phyloP scores from a whole-genome alignment of 2,329 filamentous ascomycete species.

The Tolypocladium cylindrosporum region DNA sequence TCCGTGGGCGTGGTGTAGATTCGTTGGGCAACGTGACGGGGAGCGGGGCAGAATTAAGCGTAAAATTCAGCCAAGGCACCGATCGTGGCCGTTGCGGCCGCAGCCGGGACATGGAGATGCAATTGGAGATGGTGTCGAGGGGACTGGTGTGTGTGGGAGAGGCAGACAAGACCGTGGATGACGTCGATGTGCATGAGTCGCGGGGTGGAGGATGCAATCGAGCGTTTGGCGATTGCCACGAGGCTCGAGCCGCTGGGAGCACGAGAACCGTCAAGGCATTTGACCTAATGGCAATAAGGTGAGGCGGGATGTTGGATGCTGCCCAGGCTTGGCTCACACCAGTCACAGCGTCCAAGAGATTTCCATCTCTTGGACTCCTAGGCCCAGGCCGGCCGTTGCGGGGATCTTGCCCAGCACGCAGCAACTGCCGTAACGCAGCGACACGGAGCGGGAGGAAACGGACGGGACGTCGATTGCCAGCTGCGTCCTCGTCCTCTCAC shows the following conservation, averaged over 20 bases:
- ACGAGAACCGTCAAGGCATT: not conserved
- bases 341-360: not conserved
- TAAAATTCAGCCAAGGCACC: too few relatives aligned
- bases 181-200: not conserved
- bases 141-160: not conserved
- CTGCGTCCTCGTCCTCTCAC: too few relatives aligned
- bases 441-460: not conserved
- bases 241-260: not conserved
- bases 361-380: not conserved
- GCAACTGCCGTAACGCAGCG: not conserved
- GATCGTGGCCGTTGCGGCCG: not conserved
- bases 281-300: not conserved
- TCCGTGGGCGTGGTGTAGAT: too few relatives aligned
- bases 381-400: not conserved
- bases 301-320: not conserved
- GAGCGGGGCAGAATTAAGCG: too few relatives aligned
- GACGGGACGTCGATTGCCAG: not conserved
- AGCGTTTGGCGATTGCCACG: not conserved
- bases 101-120: not conserved
- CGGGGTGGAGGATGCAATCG: not conserved
- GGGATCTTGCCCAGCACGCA: not conserved
- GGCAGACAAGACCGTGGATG: not conserved
- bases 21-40: too few relatives aligned
- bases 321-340: too few relatives aligned
- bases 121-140: too few relatives aligned